These are phyloP conservation scores for Lathyrus oleraceus DNA, from an alignment of 306 rosid species.

Conservation along the genomic window DNA sequence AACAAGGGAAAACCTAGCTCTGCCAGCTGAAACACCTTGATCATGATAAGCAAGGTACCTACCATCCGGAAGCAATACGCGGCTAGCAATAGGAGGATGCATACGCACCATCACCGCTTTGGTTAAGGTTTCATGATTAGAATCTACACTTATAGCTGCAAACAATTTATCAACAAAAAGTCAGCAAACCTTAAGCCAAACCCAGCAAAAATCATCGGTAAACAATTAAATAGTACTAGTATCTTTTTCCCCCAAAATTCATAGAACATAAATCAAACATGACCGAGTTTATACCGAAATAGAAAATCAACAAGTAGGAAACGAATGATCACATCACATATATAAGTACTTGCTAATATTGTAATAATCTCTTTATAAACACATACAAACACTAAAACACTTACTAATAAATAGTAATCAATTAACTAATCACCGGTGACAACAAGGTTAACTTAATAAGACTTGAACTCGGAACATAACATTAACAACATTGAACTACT, in stretches of 20 bases:
- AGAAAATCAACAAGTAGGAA: neutral
- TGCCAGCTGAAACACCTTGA: conserved; percentile 68
- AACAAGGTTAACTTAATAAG: neutral
- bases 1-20: conserved; percentile 74
- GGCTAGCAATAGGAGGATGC: conserved; percentile 85
- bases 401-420: neutral
- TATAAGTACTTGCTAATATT: too few relatives aligned
- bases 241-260: conserved; percentile 6
- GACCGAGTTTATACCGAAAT: neutral
- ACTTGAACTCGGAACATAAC: neutral
- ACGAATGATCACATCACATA: too few relatives aligned
- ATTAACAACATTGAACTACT: neutral
- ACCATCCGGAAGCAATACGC: conserved; percentile 85
- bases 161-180: neutral
- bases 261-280: neutral
- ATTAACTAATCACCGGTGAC: neutral
- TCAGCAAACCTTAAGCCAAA: conserved; percentile 8
- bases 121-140: conserved; percentile 43
- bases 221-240: neutral
- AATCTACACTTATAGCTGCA: conserved; percentile 67
- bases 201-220: neutral
- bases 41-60: conserved; percentile 79
- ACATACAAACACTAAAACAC: neutral
- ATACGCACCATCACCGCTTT: conserved; percentile 51
- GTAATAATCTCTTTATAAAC: neutral